Evolutionary conservation across 768 basidiomycete genomes (phyloP).

Genomic region (Boletales sp.): DNA sequence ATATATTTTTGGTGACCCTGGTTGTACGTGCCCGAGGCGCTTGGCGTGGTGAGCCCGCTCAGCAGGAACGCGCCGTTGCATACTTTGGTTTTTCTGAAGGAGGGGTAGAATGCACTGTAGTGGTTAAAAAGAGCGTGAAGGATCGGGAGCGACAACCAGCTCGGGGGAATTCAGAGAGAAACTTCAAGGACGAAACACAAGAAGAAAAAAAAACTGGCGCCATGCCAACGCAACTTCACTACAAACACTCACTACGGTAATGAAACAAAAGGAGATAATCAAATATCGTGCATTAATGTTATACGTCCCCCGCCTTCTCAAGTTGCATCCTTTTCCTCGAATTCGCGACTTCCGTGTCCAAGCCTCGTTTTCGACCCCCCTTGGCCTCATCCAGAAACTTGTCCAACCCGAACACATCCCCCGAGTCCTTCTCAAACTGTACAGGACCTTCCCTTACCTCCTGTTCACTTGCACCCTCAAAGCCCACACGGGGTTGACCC

Average conservation of each 20-base stretch:
- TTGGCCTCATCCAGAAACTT: slow-evolving; percentile 98
- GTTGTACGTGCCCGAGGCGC: slow-evolving; percentile 26
- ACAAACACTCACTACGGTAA: background rate
- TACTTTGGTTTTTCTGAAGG: slow-evolving; percentile 6
- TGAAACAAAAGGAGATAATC: background rate
- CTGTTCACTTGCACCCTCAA: slow-evolving; percentile 86
- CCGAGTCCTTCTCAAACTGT: slow-evolving; percentile 96
- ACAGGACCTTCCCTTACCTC: slow-evolving; percentile 91
- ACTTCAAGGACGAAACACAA: background rate
- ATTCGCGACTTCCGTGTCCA: slow-evolving; percentile 71
- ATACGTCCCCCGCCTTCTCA: slow-evolving; percentile 53
- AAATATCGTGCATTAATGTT: slow-evolving; percentile 10
- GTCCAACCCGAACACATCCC: slow-evolving; percentile 96
- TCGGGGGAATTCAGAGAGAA: background rate
- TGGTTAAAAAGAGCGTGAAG: slow-evolving; percentile 16
- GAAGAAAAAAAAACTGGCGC: background rate
- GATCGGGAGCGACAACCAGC: background rate
- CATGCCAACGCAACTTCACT: slow-evolving; percentile 17
- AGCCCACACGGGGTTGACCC: slow-evolving; percentile 79
- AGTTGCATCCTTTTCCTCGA: slow-evolving; percentile 70
- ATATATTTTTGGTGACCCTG: background rate
- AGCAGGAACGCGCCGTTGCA: slow-evolving; percentile 30
- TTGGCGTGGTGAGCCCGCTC: slow-evolving; percentile 33
- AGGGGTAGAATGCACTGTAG: background rate
- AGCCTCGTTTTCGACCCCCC: slow-evolving; percentile 85